Conservation (phyloP, 768 basidiomycete genomes). For the Termitomyces sp. region DNA sequence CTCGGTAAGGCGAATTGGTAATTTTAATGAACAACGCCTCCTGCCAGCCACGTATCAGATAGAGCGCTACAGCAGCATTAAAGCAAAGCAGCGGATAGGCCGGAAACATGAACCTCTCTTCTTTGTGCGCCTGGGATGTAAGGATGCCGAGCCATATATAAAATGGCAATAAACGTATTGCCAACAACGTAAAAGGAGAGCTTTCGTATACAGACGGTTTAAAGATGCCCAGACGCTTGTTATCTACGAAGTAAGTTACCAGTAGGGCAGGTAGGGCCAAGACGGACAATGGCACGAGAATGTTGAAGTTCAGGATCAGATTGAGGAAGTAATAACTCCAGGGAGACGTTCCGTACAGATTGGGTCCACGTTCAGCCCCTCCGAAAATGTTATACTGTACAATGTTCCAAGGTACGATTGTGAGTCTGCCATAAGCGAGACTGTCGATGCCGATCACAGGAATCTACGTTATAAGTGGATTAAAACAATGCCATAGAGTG, state of each 20-base stretch:
- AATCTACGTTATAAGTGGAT: slow-evolving; percentile 45
- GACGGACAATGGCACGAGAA: slow-evolving; percentile 77
- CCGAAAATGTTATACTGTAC: slow-evolving; percentile 92
- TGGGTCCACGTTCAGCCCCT: slow-evolving; percentile 74
- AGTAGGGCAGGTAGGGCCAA: slow-evolving; percentile 74
- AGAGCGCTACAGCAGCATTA: slow-evolving; percentile 89
- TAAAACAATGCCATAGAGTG: background rate
- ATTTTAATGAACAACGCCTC: slow-evolving; percentile 71
- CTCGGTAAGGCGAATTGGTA: slow-evolving; percentile 84
- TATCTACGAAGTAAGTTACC: slow-evolving; percentile 73
- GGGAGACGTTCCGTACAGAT: slow-evolving; percentile 90
- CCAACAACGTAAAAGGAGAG: slow-evolving; percentile 77
- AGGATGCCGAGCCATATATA: slow-evolving; percentile 90
- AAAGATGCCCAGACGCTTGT: slow-evolving; percentile 64
- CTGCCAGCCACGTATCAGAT: slow-evolving; percentile 82
- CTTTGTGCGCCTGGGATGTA: slow-evolving; percentile 86
- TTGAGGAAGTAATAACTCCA: slow-evolving; percentile 86
- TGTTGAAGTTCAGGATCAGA: slow-evolving; percentile 92
- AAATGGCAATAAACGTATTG: slow-evolving; percentile 77
- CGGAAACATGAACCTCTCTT: slow-evolving; percentile 98
- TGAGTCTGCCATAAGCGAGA: slow-evolving; percentile 76
- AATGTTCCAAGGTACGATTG: slow-evolving; percentile 91
- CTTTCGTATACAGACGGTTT: slow-evolving; percentile 54
- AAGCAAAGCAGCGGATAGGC: slow-evolving; percentile 89
- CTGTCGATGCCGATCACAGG: slow-evolving; percentile 85